Conservation (phyloP, 192 early-diverging fungal species). For the Physocladia obscura region DNA sequence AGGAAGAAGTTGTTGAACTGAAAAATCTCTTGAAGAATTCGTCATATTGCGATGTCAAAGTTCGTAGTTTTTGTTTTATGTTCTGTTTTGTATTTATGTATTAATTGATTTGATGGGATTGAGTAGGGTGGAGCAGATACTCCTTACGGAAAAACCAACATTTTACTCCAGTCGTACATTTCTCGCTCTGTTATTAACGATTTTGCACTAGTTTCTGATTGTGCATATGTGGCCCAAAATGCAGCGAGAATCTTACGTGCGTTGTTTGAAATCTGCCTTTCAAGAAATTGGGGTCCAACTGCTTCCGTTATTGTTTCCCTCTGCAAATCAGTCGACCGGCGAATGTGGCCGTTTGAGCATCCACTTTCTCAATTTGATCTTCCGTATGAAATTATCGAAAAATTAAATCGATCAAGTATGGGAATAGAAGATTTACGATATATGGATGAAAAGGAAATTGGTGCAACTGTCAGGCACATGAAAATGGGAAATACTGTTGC, state of each 20-base stretch:
- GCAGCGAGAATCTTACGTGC: conserved; percentile 89
- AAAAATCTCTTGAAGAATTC: conserved; percentile 60
- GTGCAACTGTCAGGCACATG: conserved; percentile 78
- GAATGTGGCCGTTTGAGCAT: conserved; percentile 91
- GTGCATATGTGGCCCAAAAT: conserved; percentile 92
- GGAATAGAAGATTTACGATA: conserved; percentile 72
- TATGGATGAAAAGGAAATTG: conserved; percentile 84
- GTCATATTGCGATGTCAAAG: conserved; percentile 86
- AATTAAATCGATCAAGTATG: conserved; percentile 65
- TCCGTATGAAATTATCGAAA: conserved; percentile 68
- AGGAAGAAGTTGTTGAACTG: conserved; percentile 84
- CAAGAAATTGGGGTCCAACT: conserved; percentile 85
- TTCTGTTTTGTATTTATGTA: background rate
- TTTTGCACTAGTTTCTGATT: conserved; percentile 93
- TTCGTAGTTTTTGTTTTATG: conserved; percentile 31
- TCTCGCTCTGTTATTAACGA: conserved; percentile 78
- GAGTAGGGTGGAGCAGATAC: conserved; percentile 73
- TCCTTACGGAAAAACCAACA: conserved; percentile 89
- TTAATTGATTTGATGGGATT: background rate
- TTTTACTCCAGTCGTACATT: conserved; percentile 87
- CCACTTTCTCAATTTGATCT: conserved; percentile 83
- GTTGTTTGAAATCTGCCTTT: conserved; percentile 91
- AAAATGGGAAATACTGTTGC: conserved; percentile 75
- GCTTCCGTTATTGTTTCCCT: conserved; percentile 77
- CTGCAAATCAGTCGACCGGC: conserved; percentile 81